These are phyloP conservation scores for Colletotrichum sp. DNA, from an alignment of 2,329 filamentous ascomycete genomes.

Conservation along the genomic window DNA sequence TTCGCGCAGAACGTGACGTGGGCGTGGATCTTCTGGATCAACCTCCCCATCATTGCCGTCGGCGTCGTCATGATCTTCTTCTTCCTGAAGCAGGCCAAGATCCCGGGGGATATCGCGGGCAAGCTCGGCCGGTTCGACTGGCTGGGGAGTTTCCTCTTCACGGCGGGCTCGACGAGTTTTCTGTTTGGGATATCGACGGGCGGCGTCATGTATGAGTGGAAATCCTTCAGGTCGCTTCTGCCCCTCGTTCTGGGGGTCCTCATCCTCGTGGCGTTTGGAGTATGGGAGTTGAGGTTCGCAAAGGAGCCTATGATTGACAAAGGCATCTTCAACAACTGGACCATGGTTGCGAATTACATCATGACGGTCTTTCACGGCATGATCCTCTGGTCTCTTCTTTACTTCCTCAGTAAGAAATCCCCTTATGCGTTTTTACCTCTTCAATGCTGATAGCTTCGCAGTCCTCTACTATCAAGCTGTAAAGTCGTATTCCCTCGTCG, in stretches of 20 bases:
- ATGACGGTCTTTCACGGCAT: constrained; percentile 64
- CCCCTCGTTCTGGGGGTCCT: constrained; percentile 62
- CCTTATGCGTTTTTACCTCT: not conserved
- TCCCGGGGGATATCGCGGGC: constrained; percentile 22
- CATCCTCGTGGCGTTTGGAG: constrained; percentile 55
- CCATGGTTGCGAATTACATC: constrained; percentile 52
- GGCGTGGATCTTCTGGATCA: constrained; percentile 72
- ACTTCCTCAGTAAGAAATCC: constrained; percentile 50
- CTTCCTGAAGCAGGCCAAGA: constrained; percentile 44
- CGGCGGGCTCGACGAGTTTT: constrained; percentile 62
- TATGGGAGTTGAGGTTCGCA: constrained; percentile 59
- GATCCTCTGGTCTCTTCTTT: constrained; percentile 58
- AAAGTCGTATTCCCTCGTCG: constrained; percentile 57
- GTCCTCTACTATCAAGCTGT: constrained; percentile 55
- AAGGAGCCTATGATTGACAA: constrained; percentile 54
- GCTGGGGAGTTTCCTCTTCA: constrained; percentile 65
- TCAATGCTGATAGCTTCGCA: constrained; percentile 18
- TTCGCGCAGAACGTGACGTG: constrained; percentile 57
- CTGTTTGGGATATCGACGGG: constrained; percentile 70
- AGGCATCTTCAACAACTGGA: constrained; percentile 52
- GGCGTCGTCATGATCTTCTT: constrained; percentile 49
- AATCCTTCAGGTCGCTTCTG: constrained; percentile 64
- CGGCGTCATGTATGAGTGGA: constrained; percentile 70
- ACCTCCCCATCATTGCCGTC: constrained; percentile 61
- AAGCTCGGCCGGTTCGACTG: constrained; percentile 61